Evolutionary conservation across 2,329 filamentous ascomycete genomes (phyloP), one percentile per base, ranked within the genome.

Genomic region (Diaporthe sp.): DNA sequence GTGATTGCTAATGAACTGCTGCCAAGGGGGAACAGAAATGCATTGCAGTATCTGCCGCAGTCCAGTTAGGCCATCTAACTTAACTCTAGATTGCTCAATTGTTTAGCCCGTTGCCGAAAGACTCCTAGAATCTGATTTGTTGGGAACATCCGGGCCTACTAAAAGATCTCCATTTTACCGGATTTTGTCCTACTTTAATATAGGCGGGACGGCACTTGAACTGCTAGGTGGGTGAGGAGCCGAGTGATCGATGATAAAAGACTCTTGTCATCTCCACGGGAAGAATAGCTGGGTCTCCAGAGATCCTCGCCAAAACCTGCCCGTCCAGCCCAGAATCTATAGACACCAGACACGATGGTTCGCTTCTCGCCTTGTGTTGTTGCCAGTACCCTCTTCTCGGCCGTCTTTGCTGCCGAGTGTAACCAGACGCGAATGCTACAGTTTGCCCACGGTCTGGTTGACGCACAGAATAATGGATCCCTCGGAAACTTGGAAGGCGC

Each of bases 401-500:
- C 34, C 34, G 65, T 55, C 1, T 20, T 55, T 31, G 65, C 15
- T 31, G 47, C 65, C n/a, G 65, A 55, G 47, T 70, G 65, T 55
- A 55, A 70, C 65, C 65, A 70, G 34, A 42, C 65, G 15, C 65
- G 49, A 25, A 28, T 70, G 49, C 47, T 70, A 70, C 65, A 70
- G 20, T 70, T 70, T 15, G 65, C 65, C n/a, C n/a, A 70, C 49
- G 65, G 65, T 31, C 65, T 70, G n/a, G 65, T 70, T 9, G 65
- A 70, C n/a, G 65, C 65, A 34, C 65, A 70, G 49, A 70, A 70
- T 13, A 39, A 22, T 55, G 65, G 65, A 55, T 70, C 65, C 17
- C 65, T 70, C 34, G 49, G 49, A 15, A 55, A 70, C n/a, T 25
- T 70, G 34, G 31, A 55, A 2, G 65, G 65, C n/a, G 65, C 65